phyloP scores from a whole-genome alignment of 2,329 filamentous ascomycete species.

The Trichothecium sympodiale region DNA sequence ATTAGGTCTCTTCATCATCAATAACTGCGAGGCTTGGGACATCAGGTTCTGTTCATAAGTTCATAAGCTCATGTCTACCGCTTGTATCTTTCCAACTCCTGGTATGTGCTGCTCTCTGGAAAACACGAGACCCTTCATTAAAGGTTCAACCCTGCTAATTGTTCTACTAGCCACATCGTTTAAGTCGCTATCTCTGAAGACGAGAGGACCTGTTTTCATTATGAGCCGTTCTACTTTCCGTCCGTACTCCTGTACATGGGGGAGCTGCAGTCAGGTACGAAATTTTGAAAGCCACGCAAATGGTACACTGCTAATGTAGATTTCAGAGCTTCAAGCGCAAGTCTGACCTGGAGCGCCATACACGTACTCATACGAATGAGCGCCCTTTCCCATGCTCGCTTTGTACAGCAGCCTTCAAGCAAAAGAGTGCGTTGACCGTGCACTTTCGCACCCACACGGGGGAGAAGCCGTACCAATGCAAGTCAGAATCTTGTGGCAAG shows the following conservation, averaged over 20 bases:
- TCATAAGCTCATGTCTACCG: too few species aligned
- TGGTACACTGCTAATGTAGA: neutral
- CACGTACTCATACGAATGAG: slow-evolving; percentile 62
- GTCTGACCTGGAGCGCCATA: slow-evolving; percentile 59
- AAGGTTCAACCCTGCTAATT: too few species aligned
- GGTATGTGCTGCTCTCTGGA: too few species aligned
- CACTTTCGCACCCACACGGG: slow-evolving; percentile 65
- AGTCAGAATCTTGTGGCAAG: slow-evolving; percentile 55
- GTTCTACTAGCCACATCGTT: too few species aligned
- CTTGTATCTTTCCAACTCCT: too few species aligned
- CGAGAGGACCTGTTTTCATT: neutral
- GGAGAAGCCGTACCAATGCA: slow-evolving; percentile 56
- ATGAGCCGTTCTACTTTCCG: slow-evolving; percentile 35
- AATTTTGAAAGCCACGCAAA: neutral
- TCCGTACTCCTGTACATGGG: slow-evolving; percentile 55
- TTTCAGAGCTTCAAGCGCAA: slow-evolving; percentile 60
- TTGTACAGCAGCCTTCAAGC: slow-evolving; percentile 62
- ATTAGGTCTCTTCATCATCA: too few species aligned
- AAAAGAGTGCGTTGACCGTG: slow-evolving; percentile 60
- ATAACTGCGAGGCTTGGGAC: too few species aligned
- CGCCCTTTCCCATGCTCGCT: slow-evolving; percentile 48
- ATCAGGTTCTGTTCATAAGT: too few species aligned
- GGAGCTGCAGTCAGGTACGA: slow-evolving; percentile 49
- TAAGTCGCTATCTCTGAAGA: neutral
- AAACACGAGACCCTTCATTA: too few species aligned